Base-by-base conservation (phyloP, 257 asterid genomes). In the Henckelia pumila region DNA sequence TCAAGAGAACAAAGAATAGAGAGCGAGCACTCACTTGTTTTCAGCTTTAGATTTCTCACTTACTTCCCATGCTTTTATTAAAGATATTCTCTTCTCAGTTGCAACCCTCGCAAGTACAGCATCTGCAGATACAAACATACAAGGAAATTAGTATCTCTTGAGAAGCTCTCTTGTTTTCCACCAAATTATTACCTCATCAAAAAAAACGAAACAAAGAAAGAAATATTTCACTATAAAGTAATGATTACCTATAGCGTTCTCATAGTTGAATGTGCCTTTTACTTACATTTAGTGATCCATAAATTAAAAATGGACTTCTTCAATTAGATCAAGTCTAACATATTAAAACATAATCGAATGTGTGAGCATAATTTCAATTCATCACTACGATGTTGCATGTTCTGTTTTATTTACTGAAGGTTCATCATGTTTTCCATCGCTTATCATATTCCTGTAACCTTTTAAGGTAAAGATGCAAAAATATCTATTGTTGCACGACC, bases 11-110 rank as follows among this genome's bases (percentile, higher is more conserved):
- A 44, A 44, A 44, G 53, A 44, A 44, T 4, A 20, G 33, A 65
- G 64, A 59, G n/a, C n/a, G n/a, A n/a, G 17, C 28, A 30, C 80
- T 55, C 59, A 83, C 88, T 83, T 83, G 79, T 83, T 83, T 72
- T 83, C 88, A 68, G 95, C 87, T 84, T 88, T 88, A 0, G 84
- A 83, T 74, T 88, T 90, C 83, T 93, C 99, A 74, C 95, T 94
- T 75, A 91, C 99, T 79, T 94, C 99, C 99, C 99, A 94, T 35
- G 99, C 99, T 77, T 40, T 85, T 73, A 94, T 73, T 29, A 94
- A 78, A 9, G 96, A 83, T 47, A 84, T 3, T 79, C 87, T 88
- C 85, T 94, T 94, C 88, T 88, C 91, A 0, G 96, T 88, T 22
- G 95, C 81, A 14, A 94, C 89, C 23, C 93, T 83, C 4, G 95